phyloP scores from a whole-genome alignment of 176 grass and related monocot genomes.

The Paspalum notatum region DNA sequence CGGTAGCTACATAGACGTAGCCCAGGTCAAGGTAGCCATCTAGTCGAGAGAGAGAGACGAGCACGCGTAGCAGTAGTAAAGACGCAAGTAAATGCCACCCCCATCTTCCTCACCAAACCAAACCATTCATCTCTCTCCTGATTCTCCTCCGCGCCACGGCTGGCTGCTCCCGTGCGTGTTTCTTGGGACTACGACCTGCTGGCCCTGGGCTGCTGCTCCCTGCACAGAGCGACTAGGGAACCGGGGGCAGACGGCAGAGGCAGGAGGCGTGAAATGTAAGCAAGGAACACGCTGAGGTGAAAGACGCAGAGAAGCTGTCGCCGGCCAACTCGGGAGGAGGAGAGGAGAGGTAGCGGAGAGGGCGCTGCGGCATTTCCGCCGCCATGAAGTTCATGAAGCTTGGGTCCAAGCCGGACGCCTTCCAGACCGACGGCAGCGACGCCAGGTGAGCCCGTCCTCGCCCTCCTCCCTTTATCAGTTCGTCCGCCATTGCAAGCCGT shows the following conservation, averaged over 20 bases:
- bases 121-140: not conserved
- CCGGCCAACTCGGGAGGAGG: not conserved
- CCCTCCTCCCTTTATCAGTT: not conserved
- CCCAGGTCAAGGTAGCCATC: too few species aligned
- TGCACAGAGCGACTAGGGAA: conserved; percentile 17
- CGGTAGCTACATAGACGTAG: too few species aligned
- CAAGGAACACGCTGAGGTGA: conserved; percentile 43
- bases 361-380: not conserved
- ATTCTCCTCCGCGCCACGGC: too few species aligned
- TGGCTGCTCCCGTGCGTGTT: conserved; percentile 27
- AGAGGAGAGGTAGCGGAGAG: not conserved
- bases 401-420: conserved; percentile 81
- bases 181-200: conserved; percentile 48
- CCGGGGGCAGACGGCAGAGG: not conserved
- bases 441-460: conserved; percentile 38
- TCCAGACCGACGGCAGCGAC: conserved; percentile 61
- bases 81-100: conserved; percentile 46
- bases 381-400: conserved; percentile 93
- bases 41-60: too few species aligned
- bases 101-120: conserved; percentile 27
- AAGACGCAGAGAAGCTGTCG: conserved; percentile 51
- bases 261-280: conserved; percentile 53
- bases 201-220: conserved; percentile 19
- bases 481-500: not conserved
- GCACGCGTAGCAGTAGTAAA: conserved; percentile 44